Evolutionary conservation across 2,329 filamentous ascomycete species (phyloP), one percentile per base, ranked within the genome.

Genomic region (Nemania serpens): DNA sequence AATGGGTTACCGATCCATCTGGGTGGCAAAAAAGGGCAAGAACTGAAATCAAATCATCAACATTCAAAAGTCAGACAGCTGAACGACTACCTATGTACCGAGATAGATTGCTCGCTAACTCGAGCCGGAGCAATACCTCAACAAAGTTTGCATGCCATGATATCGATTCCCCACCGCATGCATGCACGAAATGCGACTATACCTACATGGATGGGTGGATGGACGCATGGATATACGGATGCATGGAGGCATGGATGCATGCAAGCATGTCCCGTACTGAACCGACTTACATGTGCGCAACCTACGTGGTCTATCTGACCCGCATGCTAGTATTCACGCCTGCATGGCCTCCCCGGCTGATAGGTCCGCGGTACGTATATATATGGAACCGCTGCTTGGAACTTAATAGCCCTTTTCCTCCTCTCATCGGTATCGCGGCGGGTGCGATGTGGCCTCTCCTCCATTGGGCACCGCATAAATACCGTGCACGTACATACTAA

Each of bases 391-490:
- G 43, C 58, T 50, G 57, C 45, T 20, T 53, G 58, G 46, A 33
- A 64, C 55, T 61, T 45, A 11, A 42, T 47, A 41, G 41, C 54
- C 37, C n/a, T 50, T 36, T 37, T 49, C 47, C 33, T 42, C 33
- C 51, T 49, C 49, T 49, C 42, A 25, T 18, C 17, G 36, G 15
- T 43, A 45, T 50, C 37, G 20, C 57, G 50, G 33, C 45, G 53
- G 25, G 29, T 59, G 48, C 29, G 15, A 33, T 54, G 18, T 42
- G 45, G 51, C 43, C 18, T 36, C 34, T 46, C 42, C 33, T 29
- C 42, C 42, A 52, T 52, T 25, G 34, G 46, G n/a, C 33, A 29
- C 15, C 53, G 53, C 62, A 63, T 65, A 60, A 63, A 65, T 55
- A 62, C 62, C 56, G 53, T 65, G 59, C 62, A 62, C 50, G 11